Conservation (phyloP, 345 rosid species). For the Aegle marmelos region DNA sequence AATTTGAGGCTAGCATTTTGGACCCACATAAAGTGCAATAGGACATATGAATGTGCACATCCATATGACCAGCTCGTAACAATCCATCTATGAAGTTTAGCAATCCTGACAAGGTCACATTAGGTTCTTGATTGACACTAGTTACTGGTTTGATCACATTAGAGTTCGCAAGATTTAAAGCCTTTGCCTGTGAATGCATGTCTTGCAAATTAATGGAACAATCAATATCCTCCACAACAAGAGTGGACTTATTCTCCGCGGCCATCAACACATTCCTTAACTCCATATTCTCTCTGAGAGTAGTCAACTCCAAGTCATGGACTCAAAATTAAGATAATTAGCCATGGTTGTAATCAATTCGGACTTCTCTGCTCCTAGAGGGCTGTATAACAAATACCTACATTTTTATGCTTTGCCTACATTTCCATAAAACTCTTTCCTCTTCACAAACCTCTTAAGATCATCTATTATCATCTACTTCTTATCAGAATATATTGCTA, state of each 20-base stretch:
- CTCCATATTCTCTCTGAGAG: slow-evolving; percentile 16
- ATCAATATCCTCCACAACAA: slow-evolving; percentile 35
- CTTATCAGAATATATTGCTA: slow-evolving; percentile 23
- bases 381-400: slow-evolving; percentile 25
- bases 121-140: not conserved
- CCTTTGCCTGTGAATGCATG: not conserved
- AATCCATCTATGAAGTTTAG: slow-evolving; percentile 32
- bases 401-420: slow-evolving; percentile 33
- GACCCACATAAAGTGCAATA: slow-evolving; percentile 25
- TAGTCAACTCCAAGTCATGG: slow-evolving; percentile 29
- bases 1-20: slow-evolving; percentile 23
- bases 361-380: slow-evolving; percentile 30
- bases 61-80: slow-evolving; percentile 26
- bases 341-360: slow-evolving; percentile 36
- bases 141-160: not conserved
- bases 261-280: slow-evolving; percentile 22
- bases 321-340: slow-evolving; percentile 16
- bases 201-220: slow-evolving; percentile 23
- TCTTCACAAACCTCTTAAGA: slow-evolving; percentile 26
- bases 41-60: slow-evolving; percentile 25
- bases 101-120: slow-evolving; percentile 26
- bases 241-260: slow-evolving; percentile 26
- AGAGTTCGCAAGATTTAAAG: not conserved
- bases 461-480: slow-evolving; percentile 29
- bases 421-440: slow-evolving; percentile 27